These are phyloP conservation scores for Coffea canephora DNA, from an alignment of 257 asterid genomes.

Conservation along the genomic window DNA sequence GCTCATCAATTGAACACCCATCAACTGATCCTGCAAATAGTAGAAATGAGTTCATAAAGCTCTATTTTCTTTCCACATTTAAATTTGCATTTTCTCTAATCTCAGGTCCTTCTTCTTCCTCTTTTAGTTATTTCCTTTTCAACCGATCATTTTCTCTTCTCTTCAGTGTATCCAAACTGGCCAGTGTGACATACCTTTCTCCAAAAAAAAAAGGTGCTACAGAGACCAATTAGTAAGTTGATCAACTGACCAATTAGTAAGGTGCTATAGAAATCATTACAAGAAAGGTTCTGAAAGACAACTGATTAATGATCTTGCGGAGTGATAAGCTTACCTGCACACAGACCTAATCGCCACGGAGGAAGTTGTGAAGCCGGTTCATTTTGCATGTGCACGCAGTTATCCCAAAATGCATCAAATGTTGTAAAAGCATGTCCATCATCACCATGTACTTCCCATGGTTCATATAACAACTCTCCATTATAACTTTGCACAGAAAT, in stretches of 20 bases:
- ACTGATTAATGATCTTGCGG: not conserved
- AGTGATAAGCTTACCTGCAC: constrained; percentile 42
- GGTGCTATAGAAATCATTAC: not conserved
- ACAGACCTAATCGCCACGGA: constrained; percentile 60
- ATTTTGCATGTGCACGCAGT: constrained; percentile 53
- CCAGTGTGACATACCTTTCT: not conserved
- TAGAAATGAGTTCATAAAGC: not conserved
- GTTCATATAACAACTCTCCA: constrained; percentile 72
- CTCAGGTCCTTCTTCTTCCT: not conserved
- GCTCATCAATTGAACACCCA: constrained; percentile 48
- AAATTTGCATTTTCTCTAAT: not conserved
- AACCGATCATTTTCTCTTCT: not conserved
- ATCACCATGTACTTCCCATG: constrained; percentile 83
- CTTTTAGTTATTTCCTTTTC: not conserved
- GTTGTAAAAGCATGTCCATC: constrained; percentile 57
- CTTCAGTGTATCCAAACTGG: not conserved
- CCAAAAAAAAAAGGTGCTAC: not conserved
- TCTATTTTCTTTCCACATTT: not conserved
- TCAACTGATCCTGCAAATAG: constrained; percentile 44
- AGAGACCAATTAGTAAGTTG: not conserved
- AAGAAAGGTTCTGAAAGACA: not conserved
- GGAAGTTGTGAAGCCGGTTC: constrained; percentile 65
- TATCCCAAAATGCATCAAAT: constrained; percentile 72
- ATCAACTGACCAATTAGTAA: not conserved
- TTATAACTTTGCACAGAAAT: constrained; percentile 67